Percentiles rank a stretch among this genome's conserved stretches.
These are phyloP conservation scores for Hygrophoropsis aurantiaca DNA, from an alignment of 768 basidiomycete genomes.

Conservation along the genomic window DNA sequence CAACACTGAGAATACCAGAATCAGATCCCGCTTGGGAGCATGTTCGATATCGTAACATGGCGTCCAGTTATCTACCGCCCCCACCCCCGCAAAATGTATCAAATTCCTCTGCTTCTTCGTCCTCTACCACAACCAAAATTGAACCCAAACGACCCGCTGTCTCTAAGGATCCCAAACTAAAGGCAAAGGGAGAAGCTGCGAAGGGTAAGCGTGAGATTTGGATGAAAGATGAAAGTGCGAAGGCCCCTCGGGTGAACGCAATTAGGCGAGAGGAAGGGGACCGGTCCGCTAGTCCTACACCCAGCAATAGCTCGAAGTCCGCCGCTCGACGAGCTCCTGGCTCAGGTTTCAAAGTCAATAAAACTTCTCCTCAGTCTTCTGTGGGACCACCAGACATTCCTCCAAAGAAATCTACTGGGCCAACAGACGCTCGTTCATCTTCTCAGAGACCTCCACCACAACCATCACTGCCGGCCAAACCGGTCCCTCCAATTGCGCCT, in stretches of 20 bases:
- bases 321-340: slow-evolving; percentile 42
- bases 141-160: slow-evolving; percentile 46
- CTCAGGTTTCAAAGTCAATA: slow-evolving; percentile 46
- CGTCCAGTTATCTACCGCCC: slow-evolving; percentile 10
- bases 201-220: slow-evolving; percentile 37
- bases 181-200: slow-evolving; percentile 22
- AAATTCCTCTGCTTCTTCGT: slow-evolving; percentile 7
- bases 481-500: slow-evolving; percentile 26
- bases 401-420: slow-evolving; percentile 22
- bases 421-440: slow-evolving; percentile 26
- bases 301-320: slow-evolving; percentile 15
- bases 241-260: slow-evolving; percentile 31
- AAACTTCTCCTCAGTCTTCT: slow-evolving; percentile 25
- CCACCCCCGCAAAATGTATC: slow-evolving; percentile 9
- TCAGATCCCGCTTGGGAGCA: slow-evolving; percentile 65
- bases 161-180: slow-evolving; percentile 47
- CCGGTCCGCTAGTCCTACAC: slow-evolving; percentile 14
- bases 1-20: slow-evolving; percentile 52
- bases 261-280: slow-evolving; percentile 26
- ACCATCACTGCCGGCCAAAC: slow-evolving; percentile 33
- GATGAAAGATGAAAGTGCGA: slow-evolving; percentile 47
- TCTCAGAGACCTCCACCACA: slow-evolving; percentile 25
- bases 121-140: slow-evolving; percentile 15
- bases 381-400: slow-evolving; percentile 5
- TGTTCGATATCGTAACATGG: slow-evolving; percentile 35